Conservation (phyloP, 2,329 filamentous ascomycete genomes). For the Hypoxylon sp. region DNA sequence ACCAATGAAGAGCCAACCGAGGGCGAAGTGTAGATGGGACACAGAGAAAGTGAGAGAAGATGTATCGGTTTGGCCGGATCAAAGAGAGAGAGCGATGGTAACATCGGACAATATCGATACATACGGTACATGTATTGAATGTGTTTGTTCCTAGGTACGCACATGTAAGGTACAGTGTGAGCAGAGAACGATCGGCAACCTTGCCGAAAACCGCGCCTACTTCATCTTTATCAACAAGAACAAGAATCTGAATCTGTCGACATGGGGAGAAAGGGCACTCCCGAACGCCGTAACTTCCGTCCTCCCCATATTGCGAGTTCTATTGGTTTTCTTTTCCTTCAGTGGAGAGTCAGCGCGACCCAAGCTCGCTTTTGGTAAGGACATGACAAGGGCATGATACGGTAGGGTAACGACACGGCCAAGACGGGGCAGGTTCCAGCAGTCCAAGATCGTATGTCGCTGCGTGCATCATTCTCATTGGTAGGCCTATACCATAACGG, state of each 20-base stretch:
- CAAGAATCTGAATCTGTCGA: constrained; percentile 2
- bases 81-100: not conserved
- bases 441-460: constrained; percentile 19
- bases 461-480: constrained; percentile 28
- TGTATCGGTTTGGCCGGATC: constrained; percentile 1
- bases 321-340: constrained; percentile 30
- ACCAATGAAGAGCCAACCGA: constrained; percentile 1
- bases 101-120: constrained; percentile 1
- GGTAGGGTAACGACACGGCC: not conserved
- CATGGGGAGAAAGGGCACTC: not conserved
- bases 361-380: constrained; percentile 16
- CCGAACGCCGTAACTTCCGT: constrained; percentile 17
- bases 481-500: constrained; percentile 25
- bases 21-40: not conserved
- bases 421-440: constrained; percentile 1
- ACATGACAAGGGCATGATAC: not conserved
- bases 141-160: constrained; percentile 6
- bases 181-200: not conserved
- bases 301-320: constrained; percentile 28
- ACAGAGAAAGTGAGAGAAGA: constrained; percentile 6
- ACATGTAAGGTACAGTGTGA: constrained; percentile 1
- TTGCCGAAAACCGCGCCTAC: not conserved
- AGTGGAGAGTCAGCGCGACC: constrained; percentile 25
- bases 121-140: not conserved
- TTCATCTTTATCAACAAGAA: constrained; percentile 17